Conservation (phyloP, 192 early-diverging fungal genomes). For the Coemansia sp. region DNA sequence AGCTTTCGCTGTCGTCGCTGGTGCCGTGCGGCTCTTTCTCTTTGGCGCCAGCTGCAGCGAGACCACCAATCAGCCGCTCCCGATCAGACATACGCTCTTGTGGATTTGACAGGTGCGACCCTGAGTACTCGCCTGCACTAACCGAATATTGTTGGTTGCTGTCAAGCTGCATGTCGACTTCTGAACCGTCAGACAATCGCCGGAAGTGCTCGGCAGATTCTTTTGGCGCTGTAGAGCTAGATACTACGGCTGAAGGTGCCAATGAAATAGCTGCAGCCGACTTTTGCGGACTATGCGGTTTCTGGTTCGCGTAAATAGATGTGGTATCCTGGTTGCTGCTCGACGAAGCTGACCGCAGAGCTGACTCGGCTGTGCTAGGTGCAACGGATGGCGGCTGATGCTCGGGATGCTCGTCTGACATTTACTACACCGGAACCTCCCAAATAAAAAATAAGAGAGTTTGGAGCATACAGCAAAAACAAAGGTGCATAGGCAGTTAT, state of each 20-base stretch:
- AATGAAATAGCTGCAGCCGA: background rate
- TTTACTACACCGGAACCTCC: constrained; percentile 38
- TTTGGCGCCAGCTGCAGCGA: background rate
- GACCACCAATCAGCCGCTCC: background rate
- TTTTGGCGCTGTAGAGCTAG: background rate
- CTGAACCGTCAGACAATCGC: constrained; percentile 11
- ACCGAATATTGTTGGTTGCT: constrained; percentile 8
- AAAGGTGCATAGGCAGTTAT: background rate
- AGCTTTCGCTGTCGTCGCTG: constrained; percentile 16
- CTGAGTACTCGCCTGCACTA: background rate
- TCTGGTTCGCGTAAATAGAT: background rate
- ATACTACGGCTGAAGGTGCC: background rate
- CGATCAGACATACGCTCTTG: background rate
- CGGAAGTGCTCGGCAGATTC: background rate
- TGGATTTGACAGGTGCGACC: background rate
- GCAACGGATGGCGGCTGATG: constrained; percentile 13
- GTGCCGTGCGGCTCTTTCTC: background rate
- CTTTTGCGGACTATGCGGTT: background rate
- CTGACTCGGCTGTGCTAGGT: constrained; percentile 13
- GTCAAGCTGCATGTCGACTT: constrained; percentile 23
- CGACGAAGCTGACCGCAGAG: background rate
- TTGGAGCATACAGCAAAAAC: constrained; percentile 3
- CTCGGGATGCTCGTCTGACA: constrained; percentile 40
- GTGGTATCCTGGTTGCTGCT: background rate
- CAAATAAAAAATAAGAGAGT: background rate